Evolutionary conservation across 139 green algal genomes (phyloP), one percentile per base, ranked within the genome.

Genomic region (Penium margaritaceum): DNA sequence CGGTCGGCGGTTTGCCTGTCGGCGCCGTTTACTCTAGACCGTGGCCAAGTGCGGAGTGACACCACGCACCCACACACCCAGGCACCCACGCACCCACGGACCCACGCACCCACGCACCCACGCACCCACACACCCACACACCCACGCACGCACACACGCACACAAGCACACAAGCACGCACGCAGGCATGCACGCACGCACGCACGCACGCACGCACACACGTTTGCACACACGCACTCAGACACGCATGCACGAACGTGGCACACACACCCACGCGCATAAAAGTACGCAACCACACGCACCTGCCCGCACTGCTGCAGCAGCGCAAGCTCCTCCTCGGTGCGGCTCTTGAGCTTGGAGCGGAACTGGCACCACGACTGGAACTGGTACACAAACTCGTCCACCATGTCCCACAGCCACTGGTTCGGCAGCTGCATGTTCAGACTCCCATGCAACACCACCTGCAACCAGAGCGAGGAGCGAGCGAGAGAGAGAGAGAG

Each of bases 351-450:
- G 14, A 75, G 57, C 80, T 94, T 94, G 38, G 87, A 83, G 33
- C 91, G 84, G 82, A 89, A 95, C 77, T 95, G 89, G 67, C 83
- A 84, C 74, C 92, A 96, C 6, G 81, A 87, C 85, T 98, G 93
- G 76, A 95, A 95, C 86, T 99, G 95, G 83, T 98, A 99, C 21
- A 97, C 85, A 85, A 97, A 98, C 85, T 99, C 95, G 70, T 99
- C 95, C 33, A 99, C 79, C 92, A 98, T 98, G 83, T 97, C 91
- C 90, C 91, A 99, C 63, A 99, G 85, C 95, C 95, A 99, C 37
- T 81, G 74, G 83, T 95, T 96, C 44, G 94, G 94, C 71, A 99
- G 85, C 87, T 93, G 85, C 91, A 99, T 97, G 84, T 97, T 99
- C 35, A 98, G 86, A 57, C 95, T 95, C 66, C 81, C 85, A 62